Evolutionary conservation across 495 filamentous ascomycete genomes (phyloP), one percentile per base, ranked within the genome.

Genomic region (Oidiodendron maius): DNA sequence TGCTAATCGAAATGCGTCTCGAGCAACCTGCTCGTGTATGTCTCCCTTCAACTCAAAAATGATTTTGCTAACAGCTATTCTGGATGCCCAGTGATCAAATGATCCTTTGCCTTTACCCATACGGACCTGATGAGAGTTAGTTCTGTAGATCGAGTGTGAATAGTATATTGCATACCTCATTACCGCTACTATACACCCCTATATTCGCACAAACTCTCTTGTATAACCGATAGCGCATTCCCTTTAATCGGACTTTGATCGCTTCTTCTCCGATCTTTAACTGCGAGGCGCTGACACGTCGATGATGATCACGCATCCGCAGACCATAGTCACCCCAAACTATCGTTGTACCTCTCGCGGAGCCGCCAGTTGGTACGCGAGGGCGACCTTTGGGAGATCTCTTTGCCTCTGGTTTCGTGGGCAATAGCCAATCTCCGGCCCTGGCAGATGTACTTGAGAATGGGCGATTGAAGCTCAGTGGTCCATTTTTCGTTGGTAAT

Each of bases 81-180:
- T 81, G 13, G 84, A 75, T 22, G 91, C 87, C 93, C 93, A 99
- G 69, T 93, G 87, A 67, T 97, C 93, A 66, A 97, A 96, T 53
- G 81, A 84, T 55, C 93, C 93, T 70, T 97, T 99, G 64, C 93
- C 93, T 71, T 95, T 97, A 67, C 93, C 94, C 93, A 99, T 99
- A 74, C 94, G 83, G 56, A 83, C 69, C 77, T 81, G 43, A 17
- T 26, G 18, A 38, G 5, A 15, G 20, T 56, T 39, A 45, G 18
- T 22, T 25, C 20, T 42, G 16, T 10, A 41, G 37, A 40, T n/a
- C n/a, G n/a, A n/a, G n/a, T n/a, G n/a, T n/a, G n/a, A n/a, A n/a
- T n/a, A n/a, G n/a, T n/a, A n/a, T n/a, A n/a, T n/a, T n/a, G n/a
- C 76, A 55, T 57, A 82, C 84, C 66, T 99, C 93, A 60, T 97